Evolutionary conservation across 2,329 filamentous ascomycete genomes (phyloP).

Genomic region (Microdochium nivale): DNA sequence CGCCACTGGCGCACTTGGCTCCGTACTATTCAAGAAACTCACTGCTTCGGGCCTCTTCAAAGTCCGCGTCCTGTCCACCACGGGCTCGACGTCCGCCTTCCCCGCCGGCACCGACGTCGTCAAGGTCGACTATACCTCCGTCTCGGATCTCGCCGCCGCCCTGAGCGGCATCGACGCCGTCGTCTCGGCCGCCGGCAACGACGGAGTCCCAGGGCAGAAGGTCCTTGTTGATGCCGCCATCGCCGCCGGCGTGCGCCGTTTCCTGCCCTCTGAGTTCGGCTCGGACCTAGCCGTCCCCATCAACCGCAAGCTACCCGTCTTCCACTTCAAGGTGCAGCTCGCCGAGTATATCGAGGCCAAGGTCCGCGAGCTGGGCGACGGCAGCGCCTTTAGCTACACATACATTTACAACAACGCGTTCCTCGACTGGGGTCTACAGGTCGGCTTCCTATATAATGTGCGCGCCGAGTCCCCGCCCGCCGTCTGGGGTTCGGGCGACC

Average conservation of each 20-base stretch:
- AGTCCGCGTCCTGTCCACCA: constrained; percentile 45
- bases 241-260: constrained; percentile 50
- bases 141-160: constrained; percentile 35
- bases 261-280: constrained; percentile 52
- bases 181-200: constrained; percentile 33
- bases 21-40: constrained; percentile 24
- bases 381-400: constrained; percentile 14
- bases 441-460: constrained; percentile 9
- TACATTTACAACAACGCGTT: constrained; percentile 29
- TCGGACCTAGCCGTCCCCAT: constrained; percentile 19
- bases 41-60: constrained; percentile 27
- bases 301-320: constrained; percentile 8
- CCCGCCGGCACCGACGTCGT: constrained; percentile 28
- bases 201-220: constrained; percentile 29
- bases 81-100: constrained; percentile 23
- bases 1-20: constrained; percentile 21
- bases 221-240: constrained; percentile 49
- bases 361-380: constrained; percentile 3
- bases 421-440: constrained; percentile 13
- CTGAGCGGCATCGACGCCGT: constrained; percentile 50
- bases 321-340: constrained; percentile 8
- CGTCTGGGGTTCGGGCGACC: constrained; percentile 40
- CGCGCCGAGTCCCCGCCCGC: constrained; percentile 19
- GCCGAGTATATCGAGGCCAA: constrained; percentile 11
- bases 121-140: constrained; percentile 34